Evolutionary conservation across 306 rosid genomes (phyloP), one percentile per base, ranked within the genome.

Genomic region (Aeschynomene evenia): DNA sequence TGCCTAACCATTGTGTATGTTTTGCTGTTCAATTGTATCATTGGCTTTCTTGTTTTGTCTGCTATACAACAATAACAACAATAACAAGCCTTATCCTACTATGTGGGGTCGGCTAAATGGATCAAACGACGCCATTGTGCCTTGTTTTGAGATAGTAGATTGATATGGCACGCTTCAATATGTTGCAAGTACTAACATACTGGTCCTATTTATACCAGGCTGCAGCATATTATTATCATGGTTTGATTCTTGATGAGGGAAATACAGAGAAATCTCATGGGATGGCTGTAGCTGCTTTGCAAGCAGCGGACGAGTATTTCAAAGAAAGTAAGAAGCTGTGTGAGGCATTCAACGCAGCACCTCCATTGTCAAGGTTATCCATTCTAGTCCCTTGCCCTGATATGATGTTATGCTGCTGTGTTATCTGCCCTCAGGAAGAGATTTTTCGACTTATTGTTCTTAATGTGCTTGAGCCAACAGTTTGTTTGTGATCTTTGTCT

Each of bases 201-300:
- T 28, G 6, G 31, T 28, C 31, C 5, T 28, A 28, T 28, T 28
- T 28, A 28, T 28, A 28, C 75, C 84, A 95, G 99, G 96, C 99
- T 78, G 96, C 88, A 5, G 99, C 99, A 40, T 95, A 95, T 70
- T 95, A 95, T 79, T 95, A 95, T 75, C 99, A 95, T 54, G 99
- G 99, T 34, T 73, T 89, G 78, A 95, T 91, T 80, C 99, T 95
- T 67, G 99, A 95, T 61, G 99, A 95, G 88, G 99, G 99, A 43
- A 91, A 95, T 81, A 95, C 97, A 0, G 99, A 95, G 82, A 89
- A 91, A 63, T 89, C 91, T 63, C 97, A 95, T 54, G 97, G 95
- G 63, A 89, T 89, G 96, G 99, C 99, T 73, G 99, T 87, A 50
- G 97, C 99, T 53, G 96, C 99, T 73, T 79, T 95, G 79, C 97